Evolutionary conservation across 768 basidiomycete species (phyloP).

Genomic region (Leccinum subgranulosum): DNA sequence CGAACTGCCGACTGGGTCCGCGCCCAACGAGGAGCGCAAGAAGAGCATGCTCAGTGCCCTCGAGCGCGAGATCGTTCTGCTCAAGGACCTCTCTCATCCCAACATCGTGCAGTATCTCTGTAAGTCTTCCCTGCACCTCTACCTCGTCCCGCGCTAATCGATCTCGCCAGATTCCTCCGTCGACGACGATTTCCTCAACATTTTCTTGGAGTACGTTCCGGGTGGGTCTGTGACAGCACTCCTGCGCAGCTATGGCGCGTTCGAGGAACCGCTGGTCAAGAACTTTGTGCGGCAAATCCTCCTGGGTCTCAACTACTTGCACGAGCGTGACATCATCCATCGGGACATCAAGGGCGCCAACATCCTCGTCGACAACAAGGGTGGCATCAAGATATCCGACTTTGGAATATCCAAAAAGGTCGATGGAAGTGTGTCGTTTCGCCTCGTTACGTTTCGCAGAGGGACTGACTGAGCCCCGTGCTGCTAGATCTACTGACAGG

Average conservation of each 20-base stretch:
- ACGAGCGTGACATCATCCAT: conserved; percentile 92
- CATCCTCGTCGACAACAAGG: conserved; percentile 97
- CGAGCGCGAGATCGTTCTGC: conserved; percentile 90
- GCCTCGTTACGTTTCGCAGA: conserved; percentile 9
- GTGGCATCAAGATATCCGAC: conserved; percentile 95
- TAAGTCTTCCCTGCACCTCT: conserved; percentile 38
- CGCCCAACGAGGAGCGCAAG: conserved; percentile 88
- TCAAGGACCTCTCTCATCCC: conserved; percentile 89
- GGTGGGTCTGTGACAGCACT: conserved; percentile 92
- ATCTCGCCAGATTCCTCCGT: conserved; percentile 78
- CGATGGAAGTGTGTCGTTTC: conserved; percentile 75
- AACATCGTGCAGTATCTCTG: conserved; percentile 99
- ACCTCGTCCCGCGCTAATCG: not conserved
- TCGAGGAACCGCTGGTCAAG: conserved; percentile 87
- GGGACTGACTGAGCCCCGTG: conserved; percentile 25
- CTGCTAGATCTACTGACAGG: conserved; percentile 45
- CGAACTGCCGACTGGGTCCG: conserved; percentile 79
- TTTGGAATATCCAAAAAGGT: conserved; percentile 98
- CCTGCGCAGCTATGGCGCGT: conserved; percentile 87
- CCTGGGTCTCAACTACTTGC: conserved; percentile 84
- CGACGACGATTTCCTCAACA: conserved; percentile 88
- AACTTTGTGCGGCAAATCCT: conserved; percentile 93
- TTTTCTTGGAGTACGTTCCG: conserved; percentile 96
- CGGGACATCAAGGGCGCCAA: conserved; percentile 99
- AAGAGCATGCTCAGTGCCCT: conserved; percentile 89